phyloP scores from a whole-genome alignment of 2,329 filamentous ascomycete species.

The Alternaria longipes region DNA sequence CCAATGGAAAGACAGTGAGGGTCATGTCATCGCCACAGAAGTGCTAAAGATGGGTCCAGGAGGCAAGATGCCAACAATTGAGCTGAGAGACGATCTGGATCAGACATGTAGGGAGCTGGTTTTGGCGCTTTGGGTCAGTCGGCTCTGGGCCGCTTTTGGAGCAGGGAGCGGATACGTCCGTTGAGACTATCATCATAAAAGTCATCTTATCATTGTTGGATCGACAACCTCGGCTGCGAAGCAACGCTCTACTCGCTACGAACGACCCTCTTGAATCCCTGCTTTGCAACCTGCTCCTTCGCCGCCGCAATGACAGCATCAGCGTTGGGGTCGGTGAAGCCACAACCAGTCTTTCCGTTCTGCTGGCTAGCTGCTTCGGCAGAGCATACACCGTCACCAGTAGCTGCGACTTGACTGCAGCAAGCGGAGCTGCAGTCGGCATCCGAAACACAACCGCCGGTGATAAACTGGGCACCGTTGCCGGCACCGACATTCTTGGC shows the following conservation, averaged over 20 bases:
- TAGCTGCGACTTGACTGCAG: constrained; percentile 34
- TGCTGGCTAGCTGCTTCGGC: constrained; percentile 41
- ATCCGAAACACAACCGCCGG: constrained; percentile 40
- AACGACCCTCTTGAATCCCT: constrained; percentile 43
- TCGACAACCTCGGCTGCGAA: background rate
- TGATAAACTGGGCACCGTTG: constrained; percentile 43
- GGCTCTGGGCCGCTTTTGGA: constrained; percentile 38
- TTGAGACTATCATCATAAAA: background rate
- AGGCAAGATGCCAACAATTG: constrained; percentile 34
- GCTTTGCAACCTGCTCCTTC: constrained; percentile 38
- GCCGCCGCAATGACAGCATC: constrained; percentile 41
- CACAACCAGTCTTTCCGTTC: constrained; percentile 45
- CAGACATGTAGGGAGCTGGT: constrained; percentile 37
- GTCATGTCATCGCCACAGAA: constrained; percentile 34
- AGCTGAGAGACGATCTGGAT: constrained; percentile 30
- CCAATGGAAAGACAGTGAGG: constrained; percentile 35
- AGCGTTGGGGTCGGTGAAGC: constrained; percentile 42
- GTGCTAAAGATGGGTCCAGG: constrained; percentile 22
- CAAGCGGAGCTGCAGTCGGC: constrained; percentile 42
- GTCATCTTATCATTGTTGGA: background rate
- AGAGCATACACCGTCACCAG: constrained; percentile 39
- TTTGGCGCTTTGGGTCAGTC: constrained; percentile 33
- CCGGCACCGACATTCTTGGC: constrained; percentile 40
- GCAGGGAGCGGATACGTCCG: constrained; percentile 15
- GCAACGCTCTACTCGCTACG: constrained; percentile 13